A percentile compares a stretch with the other conserved stretches of the same genome.
Conservation (phyloP, 805 yeast species). For the Cyberlindnera saturnus region DNA sequence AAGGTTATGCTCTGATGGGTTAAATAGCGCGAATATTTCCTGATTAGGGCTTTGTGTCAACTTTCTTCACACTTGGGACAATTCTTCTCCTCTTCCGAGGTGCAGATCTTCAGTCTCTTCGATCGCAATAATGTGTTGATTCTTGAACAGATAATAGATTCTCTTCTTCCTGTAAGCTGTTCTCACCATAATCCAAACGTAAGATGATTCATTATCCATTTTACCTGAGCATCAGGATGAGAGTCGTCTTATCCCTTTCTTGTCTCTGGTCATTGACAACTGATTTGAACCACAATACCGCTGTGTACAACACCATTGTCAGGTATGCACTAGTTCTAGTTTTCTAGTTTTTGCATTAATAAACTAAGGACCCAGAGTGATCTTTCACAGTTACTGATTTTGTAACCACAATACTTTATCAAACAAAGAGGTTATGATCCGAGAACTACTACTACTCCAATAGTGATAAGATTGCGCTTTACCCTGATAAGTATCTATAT, state of each 20-base stretch:
- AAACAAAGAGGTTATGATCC: slow-evolving; percentile 5
- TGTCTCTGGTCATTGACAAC: no score
- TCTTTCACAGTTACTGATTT: slow-evolving; percentile 11
- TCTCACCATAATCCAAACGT: no score
- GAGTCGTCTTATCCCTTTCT: no score
- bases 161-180: no score
- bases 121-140: no score
- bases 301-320: slow-evolving; percentile 12
- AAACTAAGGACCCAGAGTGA: slow-evolving; percentile 4
- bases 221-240: no score
- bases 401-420: slow-evolving; percentile 14
- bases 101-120: no score
- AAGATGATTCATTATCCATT: no score
- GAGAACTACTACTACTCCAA: neutral
- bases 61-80: neutral
- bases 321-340: slow-evolving; percentile 15
- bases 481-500: slow-evolving; percentile 6
- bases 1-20: no score
- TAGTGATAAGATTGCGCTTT: slow-evolving; percentile 2
- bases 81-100: no score
- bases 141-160: no score
- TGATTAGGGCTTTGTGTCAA: neutral
- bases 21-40: neutral
- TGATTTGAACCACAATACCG: neutral
- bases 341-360: slow-evolving; percentile 19